Evolutionary conservation across 176 grass and related monocot species (phyloP), one percentile per base, ranked within the genome.

Genomic region (Hordeum marinum): DNA sequence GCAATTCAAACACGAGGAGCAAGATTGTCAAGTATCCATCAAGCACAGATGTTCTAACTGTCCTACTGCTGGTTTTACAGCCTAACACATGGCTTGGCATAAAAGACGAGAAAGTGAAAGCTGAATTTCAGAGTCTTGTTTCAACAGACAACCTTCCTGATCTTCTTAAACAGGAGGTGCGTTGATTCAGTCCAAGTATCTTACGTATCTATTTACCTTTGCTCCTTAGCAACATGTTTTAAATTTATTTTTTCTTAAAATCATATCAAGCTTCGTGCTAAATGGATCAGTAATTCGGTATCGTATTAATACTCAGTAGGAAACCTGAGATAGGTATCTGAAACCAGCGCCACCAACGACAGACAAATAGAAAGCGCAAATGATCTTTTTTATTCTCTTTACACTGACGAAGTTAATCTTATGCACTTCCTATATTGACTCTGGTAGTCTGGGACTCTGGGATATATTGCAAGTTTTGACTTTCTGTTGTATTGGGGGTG

Each of bases 11-110:
- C 48, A 34, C 69, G 6, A 57, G 18, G 15, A 78, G 66, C 23
- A 68, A 77, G 69, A 72, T 57, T 57, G 23, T 84, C 46, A 90
- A 92, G 81, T 92, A 85, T 68, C 91, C 92, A 60, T 80, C 85
- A 58, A 90, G 39, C 18, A 29, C 21, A 83, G 93, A 92, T 92
- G 63, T 87, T 80, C 25, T 95, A 73, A 92, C 85, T 42, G 87
- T 98, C 88, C 82, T 98, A 54, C 46, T 98, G 23, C 84, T 98
- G 67, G 85, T 91, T 85, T 89, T 98, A 72, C 90, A 90, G 41
- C 87, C 90, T 11, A 40, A 11, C 48, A 90, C 85, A 50, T 98
- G 93, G 87, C 64, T 75, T 26, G 31, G 76, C 85, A 88, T 91
- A 61, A 84, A 77, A 69, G 77, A 89, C 26, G 71, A 82, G 55